These are phyloP conservation scores for Spiraea crenata DNA, from an alignment of 331 rosid genomes.

Conservation along the genomic window DNA sequence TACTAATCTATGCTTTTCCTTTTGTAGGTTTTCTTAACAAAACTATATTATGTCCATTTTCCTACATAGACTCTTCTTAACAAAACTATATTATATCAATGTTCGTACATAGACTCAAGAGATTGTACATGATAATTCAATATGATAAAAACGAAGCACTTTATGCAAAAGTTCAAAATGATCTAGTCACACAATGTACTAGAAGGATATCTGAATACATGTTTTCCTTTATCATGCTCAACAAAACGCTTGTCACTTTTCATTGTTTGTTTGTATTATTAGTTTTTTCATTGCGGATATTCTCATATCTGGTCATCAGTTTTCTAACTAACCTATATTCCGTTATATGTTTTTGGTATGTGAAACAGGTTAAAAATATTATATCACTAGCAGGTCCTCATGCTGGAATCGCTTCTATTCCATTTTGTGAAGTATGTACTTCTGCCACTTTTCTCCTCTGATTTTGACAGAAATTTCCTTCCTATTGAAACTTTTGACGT, in stretches of 20 bases:
- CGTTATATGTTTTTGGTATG: slow-evolving; percentile 9
- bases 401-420: slow-evolving; percentile 83
- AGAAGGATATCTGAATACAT: background rate
- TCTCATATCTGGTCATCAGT: background rate
- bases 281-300: too few species aligned
- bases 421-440: slow-evolving; percentile 67
- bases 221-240: background rate
- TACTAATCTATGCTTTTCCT: slow-evolving; percentile 5
- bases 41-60: background rate
- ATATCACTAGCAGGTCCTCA: slow-evolving; percentile 77
- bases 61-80: slow-evolving; percentile 4
- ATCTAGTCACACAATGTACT: background rate
- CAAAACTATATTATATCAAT: background rate
- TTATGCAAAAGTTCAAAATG: background rate
- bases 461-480: background rate
- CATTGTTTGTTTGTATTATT: background rate
- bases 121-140: background rate
- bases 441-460: slow-evolving; percentile 1
- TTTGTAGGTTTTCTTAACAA: slow-evolving; percentile 9
- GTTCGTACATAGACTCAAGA: background rate
- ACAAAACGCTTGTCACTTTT: background rate
- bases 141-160: background rate
- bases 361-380: slow-evolving; percentile 65
- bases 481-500: background rate
- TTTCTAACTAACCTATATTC: background rate